These are phyloP conservation scores for Salix purpurea DNA, from an alignment of 345 rosid genomes.

Conservation along the genomic window DNA sequence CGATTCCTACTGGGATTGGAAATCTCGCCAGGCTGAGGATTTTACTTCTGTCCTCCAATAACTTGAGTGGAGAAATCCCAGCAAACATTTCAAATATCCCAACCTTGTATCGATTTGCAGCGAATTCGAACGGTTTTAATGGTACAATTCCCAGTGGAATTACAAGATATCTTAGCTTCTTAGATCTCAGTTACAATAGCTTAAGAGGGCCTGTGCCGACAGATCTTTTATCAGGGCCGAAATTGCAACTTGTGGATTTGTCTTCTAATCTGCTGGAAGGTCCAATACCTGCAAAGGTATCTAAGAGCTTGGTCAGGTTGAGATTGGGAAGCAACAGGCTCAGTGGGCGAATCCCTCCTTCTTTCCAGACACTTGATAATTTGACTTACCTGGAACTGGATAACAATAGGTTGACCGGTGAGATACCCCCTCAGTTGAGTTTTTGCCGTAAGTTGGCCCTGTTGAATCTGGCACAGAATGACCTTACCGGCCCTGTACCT, in stretches of 20 bases:
- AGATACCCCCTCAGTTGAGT: constrained; percentile 43
- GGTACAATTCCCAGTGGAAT: constrained; percentile 50
- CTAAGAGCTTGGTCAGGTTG: constrained; percentile 50
- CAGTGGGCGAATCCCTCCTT: constrained; percentile 34
- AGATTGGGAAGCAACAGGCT: constrained; percentile 63
- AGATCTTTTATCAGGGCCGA: constrained; percentile 34
- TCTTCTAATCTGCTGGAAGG: constrained; percentile 47
- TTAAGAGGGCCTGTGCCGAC: constrained; percentile 44
- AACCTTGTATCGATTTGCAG: constrained; percentile 52
- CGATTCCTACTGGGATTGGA: constrained; percentile 47
- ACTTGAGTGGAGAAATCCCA: constrained; percentile 46
- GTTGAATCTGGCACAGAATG: constrained; percentile 56
- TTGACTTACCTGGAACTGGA: constrained; percentile 70
- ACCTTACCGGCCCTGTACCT: constrained; percentile 43
- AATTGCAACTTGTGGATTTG: constrained; percentile 48
- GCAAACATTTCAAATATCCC: constrained; percentile 32
- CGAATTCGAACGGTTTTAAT: constrained; percentile 43
- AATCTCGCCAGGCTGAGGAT: constrained; percentile 40
- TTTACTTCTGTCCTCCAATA: constrained; percentile 51
- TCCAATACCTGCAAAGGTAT: constrained; percentile 38
- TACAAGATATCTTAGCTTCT: constrained; percentile 35
- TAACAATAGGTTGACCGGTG: constrained; percentile 47
- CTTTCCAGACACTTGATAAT: constrained; percentile 16
- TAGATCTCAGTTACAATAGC: constrained; percentile 62
- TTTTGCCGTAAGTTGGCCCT: constrained; percentile 42